These are phyloP conservation scores for Prunella vulgaris DNA, from an alignment of 257 asterid genomes.

Conservation along the genomic window DNA sequence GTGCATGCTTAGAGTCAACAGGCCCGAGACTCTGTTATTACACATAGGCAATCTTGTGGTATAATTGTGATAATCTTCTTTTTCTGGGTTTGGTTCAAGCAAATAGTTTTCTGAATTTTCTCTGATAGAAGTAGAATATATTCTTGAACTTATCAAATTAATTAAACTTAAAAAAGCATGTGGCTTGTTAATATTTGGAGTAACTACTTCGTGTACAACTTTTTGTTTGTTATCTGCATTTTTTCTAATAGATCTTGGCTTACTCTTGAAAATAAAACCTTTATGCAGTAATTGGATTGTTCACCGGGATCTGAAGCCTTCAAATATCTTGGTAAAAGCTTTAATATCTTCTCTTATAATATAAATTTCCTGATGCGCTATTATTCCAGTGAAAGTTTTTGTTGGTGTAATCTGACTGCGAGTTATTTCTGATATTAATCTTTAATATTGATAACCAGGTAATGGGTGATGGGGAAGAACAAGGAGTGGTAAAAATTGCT, in stretches of 20 bases:
- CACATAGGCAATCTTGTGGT: background rate
- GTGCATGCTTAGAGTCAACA: background rate
- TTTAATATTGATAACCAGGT: conserved; percentile 45
- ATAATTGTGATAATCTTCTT: background rate
- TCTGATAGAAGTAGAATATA: background rate
- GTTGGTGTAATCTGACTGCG: background rate
- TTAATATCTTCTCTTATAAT: background rate
- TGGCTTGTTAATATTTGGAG: conserved; percentile 9
- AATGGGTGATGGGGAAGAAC: conserved; percentile 99
- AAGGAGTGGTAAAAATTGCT: conserved; percentile 92
- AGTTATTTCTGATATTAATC: conserved; percentile 19
- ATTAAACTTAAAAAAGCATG: background rate
- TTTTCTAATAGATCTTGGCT: conserved; percentile 4
- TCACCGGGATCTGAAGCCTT: conserved; percentile 97
- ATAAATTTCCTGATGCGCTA: background rate
- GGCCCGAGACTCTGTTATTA: background rate
- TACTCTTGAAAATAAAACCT: conserved; percentile 15
- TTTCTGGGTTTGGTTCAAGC: background rate
- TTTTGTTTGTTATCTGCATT: conserved; percentile 5
- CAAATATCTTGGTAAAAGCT: conserved; percentile 78
- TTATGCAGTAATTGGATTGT: conserved; percentile 93
- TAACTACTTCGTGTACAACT: background rate
- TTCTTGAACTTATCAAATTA: background rate
- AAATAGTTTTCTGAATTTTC: background rate
- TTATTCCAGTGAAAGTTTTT: conserved; percentile 5